phyloP scores from a whole-genome alignment of 768 basidiomycete species.

The Lanmaoa pseudosensibilis region DNA sequence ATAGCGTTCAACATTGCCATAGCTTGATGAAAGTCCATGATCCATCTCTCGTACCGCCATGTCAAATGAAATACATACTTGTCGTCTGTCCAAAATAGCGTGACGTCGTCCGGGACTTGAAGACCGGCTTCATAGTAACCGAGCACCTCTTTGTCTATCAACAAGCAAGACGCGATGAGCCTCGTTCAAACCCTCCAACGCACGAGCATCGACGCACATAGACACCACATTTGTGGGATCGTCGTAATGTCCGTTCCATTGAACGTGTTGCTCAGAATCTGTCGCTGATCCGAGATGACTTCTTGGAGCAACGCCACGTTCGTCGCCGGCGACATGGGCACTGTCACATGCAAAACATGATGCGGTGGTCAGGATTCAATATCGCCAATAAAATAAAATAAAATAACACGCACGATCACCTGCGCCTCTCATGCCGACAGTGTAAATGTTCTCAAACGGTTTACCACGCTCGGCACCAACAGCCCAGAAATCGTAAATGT shows the following conservation, averaged over 20 bases:
- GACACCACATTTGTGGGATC: not conserved
- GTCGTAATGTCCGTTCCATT: not conserved
- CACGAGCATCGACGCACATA: not conserved
- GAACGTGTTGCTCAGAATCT: not conserved
- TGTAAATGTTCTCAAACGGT: constrained; percentile 59
- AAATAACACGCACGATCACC: not conserved
- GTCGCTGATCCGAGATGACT: not conserved
- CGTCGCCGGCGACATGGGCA: not conserved
- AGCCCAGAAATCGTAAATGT: not conserved
- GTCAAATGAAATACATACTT: not conserved
- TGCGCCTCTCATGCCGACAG: constrained; percentile 48
- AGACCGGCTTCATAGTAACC: not conserved
- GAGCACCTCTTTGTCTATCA: not conserved
- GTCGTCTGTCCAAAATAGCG: not conserved
- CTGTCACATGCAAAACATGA: not conserved
- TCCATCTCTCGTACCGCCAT: not conserved
- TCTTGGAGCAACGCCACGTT: not conserved
- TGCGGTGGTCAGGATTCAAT: not conserved
- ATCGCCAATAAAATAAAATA: not conserved
- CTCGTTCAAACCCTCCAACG: not conserved
- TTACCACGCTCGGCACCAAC: not conserved
- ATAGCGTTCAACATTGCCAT: not conserved
- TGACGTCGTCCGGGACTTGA: not conserved
- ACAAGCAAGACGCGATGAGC: not conserved
- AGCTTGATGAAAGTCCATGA: not conserved